These are phyloP conservation scores for Spergularia marina DNA, from an alignment of 148 eudicot species.

Conservation along the genomic window DNA sequence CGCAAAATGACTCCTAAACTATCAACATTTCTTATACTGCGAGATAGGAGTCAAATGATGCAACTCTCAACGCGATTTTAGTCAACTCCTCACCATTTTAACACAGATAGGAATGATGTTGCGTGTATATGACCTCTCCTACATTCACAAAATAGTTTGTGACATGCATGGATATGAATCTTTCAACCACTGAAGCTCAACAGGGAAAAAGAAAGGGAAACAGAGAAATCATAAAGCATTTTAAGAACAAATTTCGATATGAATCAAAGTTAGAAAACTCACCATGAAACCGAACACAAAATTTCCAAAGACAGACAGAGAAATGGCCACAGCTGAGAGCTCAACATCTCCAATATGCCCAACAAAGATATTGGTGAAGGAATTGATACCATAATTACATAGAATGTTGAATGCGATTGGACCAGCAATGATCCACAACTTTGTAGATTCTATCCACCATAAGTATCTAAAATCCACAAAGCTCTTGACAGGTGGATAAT, in stretches of 20 bases:
- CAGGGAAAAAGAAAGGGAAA: neutral
- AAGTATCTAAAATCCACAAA: slow-evolving; percentile 43
- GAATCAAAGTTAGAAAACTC: slow-evolving; percentile 22
- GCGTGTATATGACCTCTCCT: neutral
- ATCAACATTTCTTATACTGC: no score
- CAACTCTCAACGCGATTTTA: no score
- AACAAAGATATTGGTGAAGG: slow-evolving; percentile 81
- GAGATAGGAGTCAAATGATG: no score
- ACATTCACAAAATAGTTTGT: neutral
- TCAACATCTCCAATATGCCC: slow-evolving; percentile 90
- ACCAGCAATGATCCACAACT: slow-evolving; percentile 77
- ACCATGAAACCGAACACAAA: slow-evolving; percentile 96
- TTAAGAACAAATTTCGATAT: no score
- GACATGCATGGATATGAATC: neutral
- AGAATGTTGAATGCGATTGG: slow-evolving; percentile 93
- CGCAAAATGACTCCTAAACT: no score
- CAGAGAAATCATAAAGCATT: no score
- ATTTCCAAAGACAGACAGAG: slow-evolving; percentile 77
- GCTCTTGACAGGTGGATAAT: slow-evolving; percentile 44
- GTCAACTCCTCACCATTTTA: no score
- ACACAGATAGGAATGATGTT: no score
- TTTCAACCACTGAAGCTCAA: neutral
- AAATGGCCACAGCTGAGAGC: slow-evolving; percentile 86
- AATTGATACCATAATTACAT: slow-evolving; percentile 87
- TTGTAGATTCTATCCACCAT: slow-evolving; percentile 46